Percentiles rank a stretch among this genome's conserved stretches.
phyloP scores from a whole-genome alignment of 2,329 filamentous ascomycete species.

The Phialemonium atrogriseum region DNA sequence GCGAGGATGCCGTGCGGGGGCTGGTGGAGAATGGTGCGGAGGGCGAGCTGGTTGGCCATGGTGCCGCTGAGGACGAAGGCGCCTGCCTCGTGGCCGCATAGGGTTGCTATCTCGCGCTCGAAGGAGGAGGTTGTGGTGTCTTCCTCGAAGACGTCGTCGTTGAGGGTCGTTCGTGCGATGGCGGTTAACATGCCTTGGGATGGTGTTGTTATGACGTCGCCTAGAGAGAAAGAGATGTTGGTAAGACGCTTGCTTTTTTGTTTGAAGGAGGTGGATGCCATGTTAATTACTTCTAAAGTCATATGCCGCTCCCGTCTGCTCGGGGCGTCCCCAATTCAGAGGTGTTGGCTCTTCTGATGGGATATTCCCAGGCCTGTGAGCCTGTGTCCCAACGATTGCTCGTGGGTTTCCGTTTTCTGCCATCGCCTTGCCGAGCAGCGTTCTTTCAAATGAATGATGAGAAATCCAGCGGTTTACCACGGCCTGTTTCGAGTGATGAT shows the following conservation, averaged over 20 bases:
- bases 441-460: too few relatives aligned
- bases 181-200: constrained; percentile 63
- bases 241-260: not conserved
- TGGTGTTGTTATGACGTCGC: constrained; percentile 62
- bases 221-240: constrained; percentile 20
- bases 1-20: constrained; percentile 65
- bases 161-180: constrained; percentile 58
- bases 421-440: too few relatives aligned
- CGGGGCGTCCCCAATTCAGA: not conserved
- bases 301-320: constrained; percentile 6
- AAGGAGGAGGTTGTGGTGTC: constrained; percentile 62
- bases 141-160: constrained; percentile 70
- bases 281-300: constrained; percentile 10
- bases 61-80: constrained; percentile 70
- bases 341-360: too few relatives aligned
- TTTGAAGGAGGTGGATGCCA: not conserved
- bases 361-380: too few relatives aligned
- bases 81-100: constrained; percentile 58
- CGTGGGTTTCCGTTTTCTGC: too few relatives aligned
- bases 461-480: too few relatives aligned
- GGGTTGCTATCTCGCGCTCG: constrained; percentile 55
- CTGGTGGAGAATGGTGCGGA: constrained; percentile 60
- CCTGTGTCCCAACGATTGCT: too few relatives aligned
- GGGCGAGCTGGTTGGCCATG: constrained; percentile 73
- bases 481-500: too few relatives aligned